phyloP scores from a whole-genome alignment of 176 grass and related monocot genomes.

The Olyra latifolia region DNA sequence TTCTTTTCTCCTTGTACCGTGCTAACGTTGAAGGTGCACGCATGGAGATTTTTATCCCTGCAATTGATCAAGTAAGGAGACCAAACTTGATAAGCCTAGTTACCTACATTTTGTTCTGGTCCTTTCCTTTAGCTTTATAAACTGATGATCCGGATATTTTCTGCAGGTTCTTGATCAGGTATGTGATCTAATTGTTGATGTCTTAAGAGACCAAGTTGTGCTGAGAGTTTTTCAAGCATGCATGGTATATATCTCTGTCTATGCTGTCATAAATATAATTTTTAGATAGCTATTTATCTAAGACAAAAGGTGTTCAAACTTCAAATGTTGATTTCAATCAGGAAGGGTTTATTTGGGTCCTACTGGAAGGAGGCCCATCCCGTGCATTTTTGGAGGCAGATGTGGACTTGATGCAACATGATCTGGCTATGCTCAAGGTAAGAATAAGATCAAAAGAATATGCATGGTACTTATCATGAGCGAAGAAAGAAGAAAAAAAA shows the following conservation, averaged over 20 bases:
- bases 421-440: conserved; percentile 82
- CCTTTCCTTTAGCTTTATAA: conserved; percentile 24
- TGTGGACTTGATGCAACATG: conserved; percentile 71
- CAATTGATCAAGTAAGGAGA: conserved; percentile 72
- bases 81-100: conserved; percentile 23
- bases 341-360: conserved; percentile 81
- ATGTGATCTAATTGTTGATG: conserved; percentile 82
- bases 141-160: conserved; percentile 26
- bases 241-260: conserved; percentile 60
- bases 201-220: conserved; percentile 82
- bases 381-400: conserved; percentile 78
- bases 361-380: conserved; percentile 89
- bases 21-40: conserved; percentile 62
- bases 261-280: conserved; percentile 15
- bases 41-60: conserved; percentile 66
- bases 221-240: conserved; percentile 75
- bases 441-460: conserved; percentile 20
- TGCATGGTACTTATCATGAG: neutral
- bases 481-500: conserved; percentile 30
- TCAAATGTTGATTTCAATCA: conserved; percentile 37
- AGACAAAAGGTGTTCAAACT: conserved; percentile 18
- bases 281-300: conserved; percentile 14
- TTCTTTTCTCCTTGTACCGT: conserved; percentile 82
- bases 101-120: conserved; percentile 21
- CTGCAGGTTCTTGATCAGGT: conserved; percentile 82